Evolutionary conservation across 345 rosid species (phyloP).

Genomic region (Arabidopsis suecica): DNA sequence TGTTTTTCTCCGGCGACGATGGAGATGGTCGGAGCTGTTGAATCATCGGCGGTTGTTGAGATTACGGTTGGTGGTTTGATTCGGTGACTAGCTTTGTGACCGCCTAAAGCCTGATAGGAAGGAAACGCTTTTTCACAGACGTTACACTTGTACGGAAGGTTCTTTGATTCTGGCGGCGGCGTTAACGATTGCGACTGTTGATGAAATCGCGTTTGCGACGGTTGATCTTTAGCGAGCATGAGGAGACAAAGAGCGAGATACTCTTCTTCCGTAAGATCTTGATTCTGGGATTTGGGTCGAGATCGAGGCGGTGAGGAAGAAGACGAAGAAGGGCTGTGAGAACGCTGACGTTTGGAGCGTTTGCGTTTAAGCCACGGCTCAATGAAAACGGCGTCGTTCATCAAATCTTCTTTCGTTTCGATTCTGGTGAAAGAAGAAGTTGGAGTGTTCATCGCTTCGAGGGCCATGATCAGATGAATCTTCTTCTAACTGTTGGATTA

Average conservation of each 20-base stretch:
- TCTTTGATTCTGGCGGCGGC: constrained; percentile 38
- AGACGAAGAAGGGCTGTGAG: constrained; percentile 45
- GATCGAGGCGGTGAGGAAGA: constrained; percentile 41
- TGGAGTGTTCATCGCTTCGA: constrained; percentile 70
- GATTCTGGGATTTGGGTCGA: constrained; percentile 12
- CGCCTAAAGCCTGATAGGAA: constrained; percentile 95
- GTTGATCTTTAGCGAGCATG: constrained; percentile 72
- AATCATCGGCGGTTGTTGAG: constrained; percentile 25
- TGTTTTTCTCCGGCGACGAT: constrained; percentile 27
- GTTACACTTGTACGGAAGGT: constrained; percentile 66
- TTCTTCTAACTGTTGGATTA: neutral
- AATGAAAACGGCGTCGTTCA: constrained; percentile 43
- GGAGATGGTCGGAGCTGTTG: constrained; percentile 32
- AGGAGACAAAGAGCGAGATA: constrained; percentile 80
- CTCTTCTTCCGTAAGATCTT: constrained; percentile 59
- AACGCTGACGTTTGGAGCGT: constrained; percentile 65
- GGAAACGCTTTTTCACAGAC: constrained; percentile 79
- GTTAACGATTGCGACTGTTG: constrained; percentile 35
- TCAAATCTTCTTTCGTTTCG: constrained; percentile 33
- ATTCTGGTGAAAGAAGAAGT: constrained; percentile 28
- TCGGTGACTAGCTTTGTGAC: constrained; percentile 97
- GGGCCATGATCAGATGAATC: constrained; percentile 56
- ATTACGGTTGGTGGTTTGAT: constrained; percentile 54
- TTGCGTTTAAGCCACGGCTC: constrained; percentile 73
- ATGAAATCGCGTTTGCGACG: constrained; percentile 35